A percentile compares a stretch with the other conserved stretches of the same genome.
Conservation (phyloP, 208 protist genomes). For the Borovskyia barvae region DNA sequence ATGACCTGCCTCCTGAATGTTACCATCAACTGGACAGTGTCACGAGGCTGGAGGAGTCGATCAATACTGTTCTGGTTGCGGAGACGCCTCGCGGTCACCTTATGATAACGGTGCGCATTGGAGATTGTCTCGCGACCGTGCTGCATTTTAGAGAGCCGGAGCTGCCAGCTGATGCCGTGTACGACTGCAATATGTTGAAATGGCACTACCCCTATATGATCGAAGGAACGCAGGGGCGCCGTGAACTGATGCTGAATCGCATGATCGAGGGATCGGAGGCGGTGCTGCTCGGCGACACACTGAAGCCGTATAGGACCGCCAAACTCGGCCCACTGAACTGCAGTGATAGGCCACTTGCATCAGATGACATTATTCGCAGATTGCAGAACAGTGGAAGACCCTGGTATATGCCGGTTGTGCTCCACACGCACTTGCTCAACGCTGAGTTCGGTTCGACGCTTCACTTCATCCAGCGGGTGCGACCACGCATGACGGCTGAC, state of each 20-base stretch:
- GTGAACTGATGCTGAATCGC: slow-evolving; percentile 74
- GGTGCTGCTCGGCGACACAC: slow-evolving; percentile 66
- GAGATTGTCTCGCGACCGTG: slow-evolving; percentile 78
- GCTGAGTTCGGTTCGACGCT: slow-evolving; percentile 74
- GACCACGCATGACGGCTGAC: slow-evolving; percentile 47
- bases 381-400: slow-evolving; percentile 70
- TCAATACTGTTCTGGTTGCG: slow-evolving; percentile 55
- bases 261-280: slow-evolving; percentile 80
- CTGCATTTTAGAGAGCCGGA: slow-evolving; percentile 73
- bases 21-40: slow-evolving; percentile 63
- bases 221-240: slow-evolving; percentile 55
- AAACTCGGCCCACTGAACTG: slow-evolving; percentile 67
- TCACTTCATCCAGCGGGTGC: slow-evolving; percentile 74
- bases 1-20: slow-evolving; percentile 55
- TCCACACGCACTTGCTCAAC: slow-evolving; percentile 81
- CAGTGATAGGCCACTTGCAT: slow-evolving; percentile 27
- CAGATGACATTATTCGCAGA: slow-evolving; percentile 60
- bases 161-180: slow-evolving; percentile 66
- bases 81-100: slow-evolving; percentile 67
- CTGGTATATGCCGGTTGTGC: slow-evolving; percentile 66
- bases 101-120: slow-evolving; percentile 84
- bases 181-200: slow-evolving; percentile 82
- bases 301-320: slow-evolving; percentile 67
- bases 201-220: slow-evolving; percentile 86
- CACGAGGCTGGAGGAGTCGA: slow-evolving; percentile 72